Evolutionary conservation across 306 rosid species (phyloP), one percentile per base, ranked within the genome.

Genomic region (Senna tora): DNA sequence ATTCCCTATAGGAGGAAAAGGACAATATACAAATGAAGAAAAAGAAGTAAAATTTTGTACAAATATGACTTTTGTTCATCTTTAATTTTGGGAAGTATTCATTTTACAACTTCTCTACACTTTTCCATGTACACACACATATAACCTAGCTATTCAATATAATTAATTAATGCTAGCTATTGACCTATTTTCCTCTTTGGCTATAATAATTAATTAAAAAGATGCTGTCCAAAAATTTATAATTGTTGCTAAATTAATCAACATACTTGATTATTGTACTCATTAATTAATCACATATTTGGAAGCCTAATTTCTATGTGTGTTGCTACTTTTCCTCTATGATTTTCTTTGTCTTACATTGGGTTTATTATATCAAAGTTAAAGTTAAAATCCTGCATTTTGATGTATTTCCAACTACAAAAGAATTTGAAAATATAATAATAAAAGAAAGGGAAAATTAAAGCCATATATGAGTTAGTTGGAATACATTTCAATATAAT

Each of bases 301-400:
- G 47, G 5, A 60, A 34, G 16, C 19, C 7, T 33, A n/a, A n/a
- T 33, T 1, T 16, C 41, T 22, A 14, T 41, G 41, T 60, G 9
- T 19, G 9, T 6, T 63, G 33, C 52, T 5, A 15, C 17, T 20
- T 63, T 63, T 20, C 17, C 34, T 21, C 68, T 34, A 30, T n/a
- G n/a, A n/a, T 63, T 21, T 12, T 25, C 5, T 41, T 63, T 63
- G 68, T 60, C 66, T 16, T 42, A 36, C 66, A 36, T 60, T 25
- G 6, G 15, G 21, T 30, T 60, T 17, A 60, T 60, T 17, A 60
- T 60, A 25, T 25, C 30, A 25, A 25, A 25, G 30, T 25, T 25
- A 25, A 25, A 25, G 30, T 25, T 25, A 60, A 16, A 13, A 6
- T 17, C 32, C 12, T 39, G 51, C 1, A 15, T 39, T 20, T 41